These are phyloP conservation scores for Rauvolfia tetraphylla DNA, from an alignment of 257 asterid genomes.

Conservation along the genomic window DNA sequence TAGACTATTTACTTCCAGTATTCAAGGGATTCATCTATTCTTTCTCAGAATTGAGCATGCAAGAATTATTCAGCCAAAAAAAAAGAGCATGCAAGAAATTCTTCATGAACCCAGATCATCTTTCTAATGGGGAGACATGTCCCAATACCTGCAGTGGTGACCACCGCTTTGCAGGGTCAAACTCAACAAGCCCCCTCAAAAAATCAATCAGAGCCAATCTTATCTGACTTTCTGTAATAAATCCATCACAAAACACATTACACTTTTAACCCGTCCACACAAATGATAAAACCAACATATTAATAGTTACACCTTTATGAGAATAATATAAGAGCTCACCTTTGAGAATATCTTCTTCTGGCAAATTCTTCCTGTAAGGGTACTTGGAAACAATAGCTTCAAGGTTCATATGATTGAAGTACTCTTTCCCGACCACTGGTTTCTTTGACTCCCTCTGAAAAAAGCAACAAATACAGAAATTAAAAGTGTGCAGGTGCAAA, in stretches of 20 bases:
- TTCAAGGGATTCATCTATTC: neutral
- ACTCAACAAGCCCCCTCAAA: constrained; percentile 92
- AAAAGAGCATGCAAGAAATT: neutral
- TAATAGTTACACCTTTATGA: constrained; percentile 12
- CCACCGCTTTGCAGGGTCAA: constrained; percentile 99
- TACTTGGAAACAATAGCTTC: constrained; percentile 76
- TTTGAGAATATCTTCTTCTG: constrained; percentile 64
- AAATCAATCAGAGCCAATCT: constrained; percentile 87
- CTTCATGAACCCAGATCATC: neutral
- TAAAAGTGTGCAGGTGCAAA: neutral
- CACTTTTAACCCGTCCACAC: neutral
- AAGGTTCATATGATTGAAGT: constrained; percentile 83
- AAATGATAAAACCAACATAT: constrained; percentile 5
- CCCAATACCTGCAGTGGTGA: constrained; percentile 85
- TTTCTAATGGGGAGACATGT: constrained; percentile 7
- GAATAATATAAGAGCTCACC: constrained; percentile 45
- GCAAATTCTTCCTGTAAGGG: constrained; percentile 76
- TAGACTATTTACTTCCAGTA: neutral
- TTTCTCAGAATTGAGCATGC: neutral
- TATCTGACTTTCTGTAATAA: constrained; percentile 67
- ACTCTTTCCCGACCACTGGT: constrained; percentile 94
- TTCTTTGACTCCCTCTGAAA: constrained; percentile 81
- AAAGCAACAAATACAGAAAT: constrained; percentile 8
- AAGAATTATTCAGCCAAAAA: no score
- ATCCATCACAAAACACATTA: constrained; percentile 13